Percentiles rank a stretch among this genome's conserved stretches.
Evolutionary conservation across 2,329 filamentous ascomycete species (phyloP).

Genomic region (Fusarium avenaceum): DNA sequence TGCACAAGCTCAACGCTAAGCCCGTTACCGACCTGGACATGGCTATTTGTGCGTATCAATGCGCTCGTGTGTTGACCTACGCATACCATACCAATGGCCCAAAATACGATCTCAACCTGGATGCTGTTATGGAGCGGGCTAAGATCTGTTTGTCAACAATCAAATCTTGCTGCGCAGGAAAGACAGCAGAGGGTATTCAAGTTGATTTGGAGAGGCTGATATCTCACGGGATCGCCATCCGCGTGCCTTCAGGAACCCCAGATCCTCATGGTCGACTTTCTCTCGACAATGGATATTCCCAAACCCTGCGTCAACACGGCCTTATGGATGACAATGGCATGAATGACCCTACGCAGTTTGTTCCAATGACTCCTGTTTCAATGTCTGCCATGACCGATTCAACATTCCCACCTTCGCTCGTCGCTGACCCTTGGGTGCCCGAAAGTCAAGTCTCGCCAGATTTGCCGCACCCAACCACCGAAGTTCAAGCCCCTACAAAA

Average conservation of each 20-base stretch:
- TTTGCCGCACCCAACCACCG: constrained; percentile 37
- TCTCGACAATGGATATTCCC: constrained; percentile 43
- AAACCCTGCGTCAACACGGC: constrained; percentile 42
- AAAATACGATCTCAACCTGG: constrained; percentile 60
- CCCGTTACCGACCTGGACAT: constrained; percentile 69
- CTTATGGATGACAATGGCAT: constrained; percentile 50
- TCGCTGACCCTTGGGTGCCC: constrained; percentile 50
- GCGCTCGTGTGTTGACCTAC: constrained; percentile 66
- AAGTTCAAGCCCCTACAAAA: constrained; percentile 34
- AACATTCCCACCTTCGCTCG: constrained; percentile 51
- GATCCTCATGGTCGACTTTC: constrained; percentile 34
- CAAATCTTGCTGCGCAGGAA: constrained; percentile 64
- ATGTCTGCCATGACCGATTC: constrained; percentile 49
- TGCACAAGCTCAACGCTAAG: constrained; percentile 65
- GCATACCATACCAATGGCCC: constrained; percentile 61
- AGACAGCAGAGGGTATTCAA: constrained; percentile 63
- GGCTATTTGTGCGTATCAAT: constrained; percentile 69
- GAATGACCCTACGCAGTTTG: constrained; percentile 41
- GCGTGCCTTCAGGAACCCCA: constrained; percentile 40
- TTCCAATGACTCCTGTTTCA: constrained; percentile 27
- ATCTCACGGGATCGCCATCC: constrained; percentile 57
- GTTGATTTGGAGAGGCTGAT: constrained; percentile 67
- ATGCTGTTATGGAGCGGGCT: constrained; percentile 64
- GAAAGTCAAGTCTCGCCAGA: constrained; percentile 50
- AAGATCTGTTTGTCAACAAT: constrained; percentile 66